phyloP scores from a whole-genome alignment of 2,329 filamentous ascomycete species.

The Clonostachys byssicola region DNA sequence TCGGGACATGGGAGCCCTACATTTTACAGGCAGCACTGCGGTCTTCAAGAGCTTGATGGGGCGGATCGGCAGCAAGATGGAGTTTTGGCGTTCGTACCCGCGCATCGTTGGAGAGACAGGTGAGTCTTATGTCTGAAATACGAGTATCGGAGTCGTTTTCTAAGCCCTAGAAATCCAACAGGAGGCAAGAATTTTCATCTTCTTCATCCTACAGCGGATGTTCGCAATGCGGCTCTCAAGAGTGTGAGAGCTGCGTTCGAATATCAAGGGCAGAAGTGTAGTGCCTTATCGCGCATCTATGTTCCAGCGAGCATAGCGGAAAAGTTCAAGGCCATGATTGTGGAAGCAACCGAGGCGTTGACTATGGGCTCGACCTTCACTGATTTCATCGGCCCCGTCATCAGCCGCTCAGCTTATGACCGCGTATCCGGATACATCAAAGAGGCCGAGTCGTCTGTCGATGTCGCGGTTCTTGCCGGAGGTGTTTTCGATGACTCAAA shows the following conservation, averaged over 20 bases:
- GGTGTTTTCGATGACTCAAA: conserved; percentile 34
- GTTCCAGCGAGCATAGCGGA: conserved; percentile 41
- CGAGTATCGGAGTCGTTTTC: background rate
- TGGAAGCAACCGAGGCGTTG: conserved; percentile 4
- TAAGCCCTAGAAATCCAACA: background rate
- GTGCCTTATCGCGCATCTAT: conserved; percentile 47
- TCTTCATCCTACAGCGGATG: conserved; percentile 39
- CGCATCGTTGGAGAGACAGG: conserved; percentile 42
- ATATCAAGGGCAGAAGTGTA: conserved; percentile 48
- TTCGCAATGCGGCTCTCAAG: conserved; percentile 37
- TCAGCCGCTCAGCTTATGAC: conserved; percentile 38
- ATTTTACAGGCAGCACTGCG: conserved; percentile 24
- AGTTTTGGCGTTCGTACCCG: conserved; percentile 23
- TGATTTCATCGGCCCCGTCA: conserved; percentile 43
- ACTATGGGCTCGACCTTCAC: conserved; percentile 20
- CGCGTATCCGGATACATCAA: conserved; percentile 40
- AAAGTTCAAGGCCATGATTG: conserved; percentile 14
- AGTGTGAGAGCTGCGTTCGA: conserved; percentile 44
- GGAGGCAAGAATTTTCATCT: conserved; percentile 49
- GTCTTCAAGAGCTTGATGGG: conserved; percentile 21
- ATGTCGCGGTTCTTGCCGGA: conserved; percentile 37
- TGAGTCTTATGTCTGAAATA: background rate
- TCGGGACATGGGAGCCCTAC: conserved; percentile 26
- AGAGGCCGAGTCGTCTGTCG: conserved; percentile 31
- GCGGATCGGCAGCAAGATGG: conserved; percentile 14